Evolutionary conservation across 768 basidiomycete genomes (phyloP), one percentile per base, ranked within the genome.

Genomic region (Podaxis sp.): DNA sequence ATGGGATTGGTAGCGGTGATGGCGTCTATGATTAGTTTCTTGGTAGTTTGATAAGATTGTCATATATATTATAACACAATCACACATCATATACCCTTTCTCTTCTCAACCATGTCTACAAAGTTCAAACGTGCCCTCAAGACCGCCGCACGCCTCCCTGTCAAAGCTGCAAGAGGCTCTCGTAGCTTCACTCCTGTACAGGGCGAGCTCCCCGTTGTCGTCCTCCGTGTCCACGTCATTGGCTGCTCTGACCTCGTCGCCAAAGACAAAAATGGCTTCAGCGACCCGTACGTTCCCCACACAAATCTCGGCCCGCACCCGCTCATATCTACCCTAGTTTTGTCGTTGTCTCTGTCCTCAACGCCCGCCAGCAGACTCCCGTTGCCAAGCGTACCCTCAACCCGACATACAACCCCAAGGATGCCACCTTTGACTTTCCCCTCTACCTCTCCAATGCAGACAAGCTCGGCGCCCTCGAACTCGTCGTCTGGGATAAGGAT

Each of bases 401-500:
- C 66, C 95, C 94, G 0, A 71, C 75, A 1, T 96, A 84, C 65
- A 66, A 77, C 0, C 64, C 87, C 11, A 86, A 86, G 64, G 86
- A 90, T 67, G 88, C 93, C 11, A 95, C 93, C 0, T 98, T 95
- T 71, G 92, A 96, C 63, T 93, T 96, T 67, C 91, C 94, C 0
- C 80, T 97, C 17, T 92, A 90, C 67, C 79, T 90, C 17, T 90
- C 88, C 15, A 81, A 90, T 27, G 87, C 88, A 0, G 89, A 90
- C 66, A 79, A 79, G 50, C 80, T 92, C 4, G 89, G 90, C 37
- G 85, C 82, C 1, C 68, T 98, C 47, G 95, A 98, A 74, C 78
- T 94, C 37, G 88, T 97, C 12, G 81, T 95, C 0, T 99, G 96
- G 96, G 95, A 96, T 75, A 94, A 90, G 77, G 96, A 98, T 74